Evolutionary conservation across 2,329 filamentous ascomycete species (phyloP).

Genomic region (Ampelomyces quisqualis): DNA sequence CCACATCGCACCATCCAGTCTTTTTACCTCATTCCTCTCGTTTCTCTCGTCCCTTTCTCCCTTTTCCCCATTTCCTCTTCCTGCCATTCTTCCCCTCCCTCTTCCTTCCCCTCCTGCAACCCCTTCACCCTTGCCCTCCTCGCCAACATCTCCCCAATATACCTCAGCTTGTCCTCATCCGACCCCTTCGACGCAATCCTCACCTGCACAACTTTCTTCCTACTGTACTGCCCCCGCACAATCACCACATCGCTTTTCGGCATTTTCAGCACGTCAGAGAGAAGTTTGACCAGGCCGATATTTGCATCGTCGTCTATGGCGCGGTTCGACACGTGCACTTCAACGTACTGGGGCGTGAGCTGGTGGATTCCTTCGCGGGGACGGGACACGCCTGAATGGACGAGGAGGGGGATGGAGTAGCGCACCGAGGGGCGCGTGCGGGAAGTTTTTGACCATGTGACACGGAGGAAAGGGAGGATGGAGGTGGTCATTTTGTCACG

Average conservation of each 20-base stretch:
- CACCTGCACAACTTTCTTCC: conserved; percentile 58
- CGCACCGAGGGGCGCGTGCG: neutral
- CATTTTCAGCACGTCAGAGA: conserved; percentile 62
- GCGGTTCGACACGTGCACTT: conserved; percentile 66
- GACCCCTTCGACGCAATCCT: conserved; percentile 7
- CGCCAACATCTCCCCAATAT: neutral
- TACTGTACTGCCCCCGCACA: conserved; percentile 62
- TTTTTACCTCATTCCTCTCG: too few relatives aligned
- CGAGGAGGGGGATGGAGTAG: conserved; percentile 32
- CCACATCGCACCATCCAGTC: too few relatives aligned
- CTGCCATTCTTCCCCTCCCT: neutral
- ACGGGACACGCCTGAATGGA: conserved; percentile 66
- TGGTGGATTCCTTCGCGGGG: conserved; percentile 61
- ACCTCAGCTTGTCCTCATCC: too few relatives aligned
- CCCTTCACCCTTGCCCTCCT: neutral
- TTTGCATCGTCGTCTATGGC: conserved; percentile 69
- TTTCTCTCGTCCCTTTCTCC: neutral
- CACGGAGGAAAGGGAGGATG: too few relatives aligned
- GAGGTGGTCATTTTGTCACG: too few relatives aligned
- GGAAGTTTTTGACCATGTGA: too few relatives aligned
- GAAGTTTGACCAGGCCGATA: conserved; percentile 62
- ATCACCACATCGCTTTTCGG: conserved; percentile 66
- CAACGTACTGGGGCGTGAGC: conserved; percentile 53
- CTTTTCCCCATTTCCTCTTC: neutral
- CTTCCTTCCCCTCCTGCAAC: neutral